A percentile compares a stretch with the other conserved stretches of the same genome.
Conservation (phyloP, 192 early-diverging fungal genomes). For the Backusella tarrabulga region DNA sequence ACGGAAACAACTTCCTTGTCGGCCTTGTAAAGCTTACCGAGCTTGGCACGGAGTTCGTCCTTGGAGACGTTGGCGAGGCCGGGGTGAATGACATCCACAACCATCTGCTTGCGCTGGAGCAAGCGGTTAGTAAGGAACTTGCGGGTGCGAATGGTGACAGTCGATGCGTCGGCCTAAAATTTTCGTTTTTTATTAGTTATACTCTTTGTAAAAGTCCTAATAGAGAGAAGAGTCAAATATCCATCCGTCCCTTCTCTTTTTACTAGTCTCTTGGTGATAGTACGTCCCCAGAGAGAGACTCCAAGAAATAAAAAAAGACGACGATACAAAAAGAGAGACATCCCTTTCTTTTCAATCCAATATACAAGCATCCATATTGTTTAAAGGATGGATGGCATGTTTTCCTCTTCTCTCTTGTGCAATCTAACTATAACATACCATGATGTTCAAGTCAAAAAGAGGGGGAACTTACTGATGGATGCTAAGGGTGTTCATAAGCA, state of each 20-base stretch:
- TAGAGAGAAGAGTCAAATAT: slow-evolving; percentile 11
- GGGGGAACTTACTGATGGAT: slow-evolving; percentile 7
- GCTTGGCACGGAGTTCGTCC: slow-evolving; percentile 89
- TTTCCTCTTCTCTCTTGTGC: not conserved
- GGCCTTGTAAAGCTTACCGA: slow-evolving; percentile 94
- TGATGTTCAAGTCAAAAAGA: slow-evolving; percentile 19
- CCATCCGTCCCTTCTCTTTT: slow-evolving; percentile 2
- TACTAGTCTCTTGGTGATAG: not conserved
- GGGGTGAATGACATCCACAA: slow-evolving; percentile 96
- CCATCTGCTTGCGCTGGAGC: slow-evolving; percentile 96
- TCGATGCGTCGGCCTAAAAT: slow-evolving; percentile 43
- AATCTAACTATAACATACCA: slow-evolving; percentile 1
- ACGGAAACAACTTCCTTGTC: slow-evolving; percentile 86
- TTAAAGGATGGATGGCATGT: not conserved
- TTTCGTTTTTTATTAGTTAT: not conserved
- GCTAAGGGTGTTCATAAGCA: not conserved
- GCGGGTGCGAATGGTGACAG: slow-evolving; percentile 96
- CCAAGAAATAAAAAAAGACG: not conserved
- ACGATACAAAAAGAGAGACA: not conserved
- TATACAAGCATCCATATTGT: not conserved
- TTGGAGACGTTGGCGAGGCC: slow-evolving; percentile 91
- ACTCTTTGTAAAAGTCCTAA: not conserved
- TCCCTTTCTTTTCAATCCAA: not conserved
- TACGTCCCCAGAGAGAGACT: not conserved
- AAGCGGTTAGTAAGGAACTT: slow-evolving; percentile 99